phyloP scores from a whole-genome alignment of 2,329 filamentous ascomycete genomes.

The Fusarium temperatum region DNA sequence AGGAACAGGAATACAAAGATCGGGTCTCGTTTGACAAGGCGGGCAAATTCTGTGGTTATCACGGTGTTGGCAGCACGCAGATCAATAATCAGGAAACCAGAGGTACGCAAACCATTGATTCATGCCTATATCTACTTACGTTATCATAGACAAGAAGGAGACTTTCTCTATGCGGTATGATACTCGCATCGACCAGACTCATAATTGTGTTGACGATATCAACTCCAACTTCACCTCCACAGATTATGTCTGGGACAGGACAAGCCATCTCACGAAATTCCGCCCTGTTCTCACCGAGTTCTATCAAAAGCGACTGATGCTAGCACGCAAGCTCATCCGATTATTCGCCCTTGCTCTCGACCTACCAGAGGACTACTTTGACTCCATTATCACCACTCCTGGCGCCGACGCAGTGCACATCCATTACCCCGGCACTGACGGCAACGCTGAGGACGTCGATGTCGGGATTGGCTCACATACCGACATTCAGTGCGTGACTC shows the following conservation, averaged over 20 bases:
- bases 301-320: neutral
- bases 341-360: slow-evolving; percentile 4
- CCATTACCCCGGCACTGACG: slow-evolving; percentile 1
- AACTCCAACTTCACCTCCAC: slow-evolving; percentile 6
- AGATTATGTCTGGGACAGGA: slow-evolving; percentile 2
- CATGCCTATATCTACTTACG: neutral
- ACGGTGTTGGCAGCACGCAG: neutral
- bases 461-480: slow-evolving; percentile 10
- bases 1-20: neutral
- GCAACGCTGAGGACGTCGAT: neutral
- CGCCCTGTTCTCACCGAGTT: neutral
- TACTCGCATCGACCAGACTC: neutral
- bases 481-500: slow-evolving; percentile 5
- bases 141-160: neutral
- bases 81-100: slow-evolving; percentile 6
- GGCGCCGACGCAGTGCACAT: slow-evolving; percentile 9
- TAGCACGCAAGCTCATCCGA: slow-evolving; percentile 5
- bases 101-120: neutral
- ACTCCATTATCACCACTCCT: neutral
- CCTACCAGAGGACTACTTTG: slow-evolving; percentile 1
- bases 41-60: slow-evolving; percentile 14
- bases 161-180: slow-evolving; percentile 17
- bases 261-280: neutral
- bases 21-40: neutral
- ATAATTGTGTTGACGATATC: neutral